A percentile compares a stretch with the other conserved stretches of the same genome.
Conservation (phyloP, 495 filamentous ascomycete species). For the Aspergillus hancockii region DNA sequence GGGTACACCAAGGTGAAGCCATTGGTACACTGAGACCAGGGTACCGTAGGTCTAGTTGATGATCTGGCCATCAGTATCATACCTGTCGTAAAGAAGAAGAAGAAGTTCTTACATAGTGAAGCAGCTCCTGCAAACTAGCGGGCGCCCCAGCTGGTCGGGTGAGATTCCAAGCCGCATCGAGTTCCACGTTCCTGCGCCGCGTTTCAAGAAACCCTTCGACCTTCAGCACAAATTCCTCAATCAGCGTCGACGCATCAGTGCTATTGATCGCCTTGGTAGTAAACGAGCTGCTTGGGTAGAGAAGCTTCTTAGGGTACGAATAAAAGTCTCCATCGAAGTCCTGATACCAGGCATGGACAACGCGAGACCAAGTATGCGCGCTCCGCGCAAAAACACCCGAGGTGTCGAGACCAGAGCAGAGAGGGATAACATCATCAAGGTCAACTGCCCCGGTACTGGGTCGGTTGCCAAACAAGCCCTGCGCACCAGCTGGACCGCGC, state of each 20-base stretch:
- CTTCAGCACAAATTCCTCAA: constrained; percentile 42
- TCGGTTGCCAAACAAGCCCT: constrained; percentile 39
- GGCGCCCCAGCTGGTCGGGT: constrained; percentile 35
- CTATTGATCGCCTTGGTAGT: not conserved
- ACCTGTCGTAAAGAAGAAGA: no score
- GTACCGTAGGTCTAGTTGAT: constrained; percentile 40
- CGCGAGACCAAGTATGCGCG: constrained; percentile 45
- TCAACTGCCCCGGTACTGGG: constrained; percentile 26
- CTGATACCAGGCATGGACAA: constrained; percentile 45
- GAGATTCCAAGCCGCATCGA: constrained; percentile 37
- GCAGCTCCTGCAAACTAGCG: no score
- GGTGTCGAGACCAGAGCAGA: constrained; percentile 46
- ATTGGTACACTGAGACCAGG: constrained; percentile 55
- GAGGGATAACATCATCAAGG: constrained; percentile 42
- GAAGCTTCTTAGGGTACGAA: constrained; percentile 29
- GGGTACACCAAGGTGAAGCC: constrained; percentile 43
- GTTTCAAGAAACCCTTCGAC: constrained; percentile 42
- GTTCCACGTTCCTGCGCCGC: constrained; percentile 35
- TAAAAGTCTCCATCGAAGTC: constrained; percentile 32
- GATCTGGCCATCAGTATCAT: constrained; percentile 31
- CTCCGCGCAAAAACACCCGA: constrained; percentile 50
- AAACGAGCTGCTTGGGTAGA: constrained; percentile 10
- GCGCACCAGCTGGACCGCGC: constrained; percentile 33
- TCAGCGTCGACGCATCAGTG: constrained; percentile 28
- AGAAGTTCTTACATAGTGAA: no score